Evolutionary conservation across 2,329 filamentous ascomycete species (phyloP).

Genomic region (Alternaria sp.): DNA sequence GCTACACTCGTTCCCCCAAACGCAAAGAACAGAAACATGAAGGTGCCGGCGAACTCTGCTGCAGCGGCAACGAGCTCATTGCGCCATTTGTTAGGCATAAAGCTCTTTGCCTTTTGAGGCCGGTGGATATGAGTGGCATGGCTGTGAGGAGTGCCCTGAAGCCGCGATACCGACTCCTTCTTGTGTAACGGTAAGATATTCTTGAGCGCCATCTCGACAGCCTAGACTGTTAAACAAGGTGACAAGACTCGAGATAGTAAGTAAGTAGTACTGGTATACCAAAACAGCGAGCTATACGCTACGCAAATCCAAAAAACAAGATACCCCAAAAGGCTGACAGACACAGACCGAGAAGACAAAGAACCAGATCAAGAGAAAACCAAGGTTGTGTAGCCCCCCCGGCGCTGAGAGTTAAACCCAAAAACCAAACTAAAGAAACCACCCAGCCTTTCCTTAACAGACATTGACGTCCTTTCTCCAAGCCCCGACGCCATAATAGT

Average conservation of each 20-base stretch:
- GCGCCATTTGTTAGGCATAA: slow-evolving; percentile 28
- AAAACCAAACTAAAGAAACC: not conserved
- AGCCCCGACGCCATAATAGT: not conserved
- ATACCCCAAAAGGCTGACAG: not conserved
- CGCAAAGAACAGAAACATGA: slow-evolving; percentile 51
- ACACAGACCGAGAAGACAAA: not conserved
- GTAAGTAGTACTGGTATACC: not conserved
- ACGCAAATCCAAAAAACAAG: not conserved
- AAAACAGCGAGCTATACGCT: not conserved
- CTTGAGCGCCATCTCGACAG: slow-evolving; percentile 11
- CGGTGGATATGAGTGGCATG: not conserved
- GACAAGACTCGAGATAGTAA: not conserved
- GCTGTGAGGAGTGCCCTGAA: not conserved
- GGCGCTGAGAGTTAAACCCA: not conserved
- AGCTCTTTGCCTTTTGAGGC: not conserved
- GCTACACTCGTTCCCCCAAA: slow-evolving; percentile 49
- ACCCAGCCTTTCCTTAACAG: not conserved
- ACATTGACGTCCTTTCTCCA: not conserved
- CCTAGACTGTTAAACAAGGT: not conserved
- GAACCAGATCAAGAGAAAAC: not conserved
- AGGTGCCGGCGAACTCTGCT: slow-evolving; percentile 50
- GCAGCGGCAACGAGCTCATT: slow-evolving; percentile 46
- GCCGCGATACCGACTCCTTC: not conserved
- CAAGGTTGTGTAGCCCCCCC: not conserved
- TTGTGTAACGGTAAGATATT: slow-evolving; percentile 17